Evolutionary conservation across 345 rosid species (phyloP).

Genomic region (Eucalyptus pumila): DNA sequence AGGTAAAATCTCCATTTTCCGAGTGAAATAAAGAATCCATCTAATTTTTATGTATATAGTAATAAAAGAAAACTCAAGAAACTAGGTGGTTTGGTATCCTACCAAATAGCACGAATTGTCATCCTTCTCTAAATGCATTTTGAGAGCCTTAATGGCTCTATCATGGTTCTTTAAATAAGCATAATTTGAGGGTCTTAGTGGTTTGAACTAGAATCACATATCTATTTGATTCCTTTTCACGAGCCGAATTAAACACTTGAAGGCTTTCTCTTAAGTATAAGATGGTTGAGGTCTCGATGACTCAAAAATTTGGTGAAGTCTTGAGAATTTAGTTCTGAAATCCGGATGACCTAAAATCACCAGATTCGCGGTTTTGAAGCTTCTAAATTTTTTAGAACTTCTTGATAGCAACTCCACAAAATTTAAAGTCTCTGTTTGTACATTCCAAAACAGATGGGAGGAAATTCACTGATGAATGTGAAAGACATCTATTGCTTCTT

Average conservation of each 20-base stretch:
- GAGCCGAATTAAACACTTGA: accelerated
- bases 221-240: neutral
- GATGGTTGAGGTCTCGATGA: neutral
- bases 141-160: neutral
- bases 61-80: neutral
- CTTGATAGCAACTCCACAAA: neutral
- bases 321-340: neutral
- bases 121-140: neutral
- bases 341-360: neutral
- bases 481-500: neutral
- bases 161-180: neutral
- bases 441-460: neutral
- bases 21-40: neutral
- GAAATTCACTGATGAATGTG: no score
- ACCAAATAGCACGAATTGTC: neutral
- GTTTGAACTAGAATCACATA: neutral
- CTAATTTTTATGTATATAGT: neutral
- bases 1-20: neutral
- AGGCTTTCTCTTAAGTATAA: neutral
- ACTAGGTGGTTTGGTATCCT: neutral
- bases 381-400: neutral
- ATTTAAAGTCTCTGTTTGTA: neutral
- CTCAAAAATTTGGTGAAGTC: neutral
- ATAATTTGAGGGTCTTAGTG: neutral
- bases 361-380: neutral